These are phyloP conservation scores for Phytophthora rubi DNA, from an alignment of 352 stramenopile genomes.

Conservation along the genomic window DNA sequence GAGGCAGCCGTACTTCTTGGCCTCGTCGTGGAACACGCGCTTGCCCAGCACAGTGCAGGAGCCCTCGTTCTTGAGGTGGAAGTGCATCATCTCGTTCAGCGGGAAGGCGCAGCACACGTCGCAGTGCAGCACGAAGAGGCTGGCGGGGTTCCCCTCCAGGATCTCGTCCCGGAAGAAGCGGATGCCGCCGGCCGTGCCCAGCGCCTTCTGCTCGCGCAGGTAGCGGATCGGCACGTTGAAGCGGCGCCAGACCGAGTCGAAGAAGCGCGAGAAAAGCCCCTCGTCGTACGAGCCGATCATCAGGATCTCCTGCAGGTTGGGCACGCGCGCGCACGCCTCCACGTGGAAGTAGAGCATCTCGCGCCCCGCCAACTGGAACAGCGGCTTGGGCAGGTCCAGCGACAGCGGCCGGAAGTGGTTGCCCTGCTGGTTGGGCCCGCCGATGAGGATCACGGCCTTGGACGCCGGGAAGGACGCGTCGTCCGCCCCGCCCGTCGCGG, in stretches of 20 bases:
- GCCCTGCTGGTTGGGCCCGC: conserved; percentile 84
- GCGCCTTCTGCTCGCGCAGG: conserved; percentile 76
- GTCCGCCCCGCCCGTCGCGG: conserved; percentile 34
- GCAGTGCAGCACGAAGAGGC: conserved; percentile 86
- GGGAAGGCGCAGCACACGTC: conserved; percentile 91
- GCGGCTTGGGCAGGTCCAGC: conserved; percentile 85
- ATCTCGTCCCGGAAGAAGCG: conserved; percentile 89
- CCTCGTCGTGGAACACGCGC: conserved; percentile 88
- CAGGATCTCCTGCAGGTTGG: conserved; percentile 86
- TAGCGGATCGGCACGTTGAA: conserved; percentile 91
- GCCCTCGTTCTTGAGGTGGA: conserved; percentile 77
- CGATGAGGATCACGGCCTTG: conserved; percentile 90
- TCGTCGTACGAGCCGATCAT: conserved; percentile 92
- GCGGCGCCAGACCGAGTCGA: conserved; percentile 79
- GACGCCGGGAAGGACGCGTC: conserved; percentile 71
- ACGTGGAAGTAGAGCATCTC: conserved; percentile 93
- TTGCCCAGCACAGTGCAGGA: conserved; percentile 86
- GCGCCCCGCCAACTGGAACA: conserved; percentile 86
- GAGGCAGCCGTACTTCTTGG: conserved; percentile 89
- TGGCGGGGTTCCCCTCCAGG: conserved; percentile 69
- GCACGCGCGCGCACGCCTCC: conserved; percentile 82
- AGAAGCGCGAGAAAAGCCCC: conserved; percentile 89
- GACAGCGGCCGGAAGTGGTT: conserved; percentile 90
- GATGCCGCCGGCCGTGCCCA: conserved; percentile 84
- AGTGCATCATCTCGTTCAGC: conserved; percentile 90